phyloP scores from a whole-genome alignment of 2,329 filamentous ascomycete species.

The Fusarium foetens region DNA sequence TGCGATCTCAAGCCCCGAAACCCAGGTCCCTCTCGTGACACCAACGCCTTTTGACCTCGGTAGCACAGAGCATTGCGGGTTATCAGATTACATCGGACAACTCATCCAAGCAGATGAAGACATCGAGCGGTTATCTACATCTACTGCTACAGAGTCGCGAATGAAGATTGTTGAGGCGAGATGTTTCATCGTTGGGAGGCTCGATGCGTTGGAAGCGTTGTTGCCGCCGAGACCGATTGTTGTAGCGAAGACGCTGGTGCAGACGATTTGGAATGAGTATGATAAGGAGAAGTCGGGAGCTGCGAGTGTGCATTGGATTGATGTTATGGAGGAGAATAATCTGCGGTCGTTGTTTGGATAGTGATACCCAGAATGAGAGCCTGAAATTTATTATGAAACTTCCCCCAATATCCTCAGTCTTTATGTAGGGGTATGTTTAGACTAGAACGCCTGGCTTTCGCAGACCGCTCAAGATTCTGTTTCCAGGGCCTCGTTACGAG shows the following conservation, averaged over 20 bases:
- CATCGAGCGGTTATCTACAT: slow-evolving; percentile 2
- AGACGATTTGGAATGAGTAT: slow-evolving; percentile 36
- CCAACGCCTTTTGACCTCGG: not conserved
- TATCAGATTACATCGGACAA: slow-evolving; percentile 28
- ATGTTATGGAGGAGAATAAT: slow-evolving; percentile 38
- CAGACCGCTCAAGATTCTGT: not conserved
- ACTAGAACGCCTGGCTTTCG: not conserved
- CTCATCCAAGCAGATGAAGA: slow-evolving; percentile 28
- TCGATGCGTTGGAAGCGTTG: slow-evolving; percentile 21
- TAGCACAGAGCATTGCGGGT: slow-evolving; percentile 17
- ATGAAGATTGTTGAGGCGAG: slow-evolving; percentile 24
- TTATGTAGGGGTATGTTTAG: not conserved
- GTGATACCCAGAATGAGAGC: not conserved
- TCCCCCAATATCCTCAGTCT: not conserved
- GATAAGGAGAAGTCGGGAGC: slow-evolving; percentile 15
- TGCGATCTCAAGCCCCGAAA: not conserved
- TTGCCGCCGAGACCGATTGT: slow-evolving; percentile 26
- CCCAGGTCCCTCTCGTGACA: not conserved
- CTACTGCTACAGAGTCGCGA: not conserved
- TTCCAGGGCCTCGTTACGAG: accelerated
- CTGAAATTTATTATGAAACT: not conserved
- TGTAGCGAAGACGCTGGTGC: slow-evolving; percentile 26
- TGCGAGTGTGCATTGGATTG: slow-evolving; percentile 34
- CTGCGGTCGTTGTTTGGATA: slow-evolving; percentile 39
- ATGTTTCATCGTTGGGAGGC: slow-evolving; percentile 6